Base-by-base conservation (phyloP, 2,329 filamentous ascomycete species). In the Microdochium nivale region DNA sequence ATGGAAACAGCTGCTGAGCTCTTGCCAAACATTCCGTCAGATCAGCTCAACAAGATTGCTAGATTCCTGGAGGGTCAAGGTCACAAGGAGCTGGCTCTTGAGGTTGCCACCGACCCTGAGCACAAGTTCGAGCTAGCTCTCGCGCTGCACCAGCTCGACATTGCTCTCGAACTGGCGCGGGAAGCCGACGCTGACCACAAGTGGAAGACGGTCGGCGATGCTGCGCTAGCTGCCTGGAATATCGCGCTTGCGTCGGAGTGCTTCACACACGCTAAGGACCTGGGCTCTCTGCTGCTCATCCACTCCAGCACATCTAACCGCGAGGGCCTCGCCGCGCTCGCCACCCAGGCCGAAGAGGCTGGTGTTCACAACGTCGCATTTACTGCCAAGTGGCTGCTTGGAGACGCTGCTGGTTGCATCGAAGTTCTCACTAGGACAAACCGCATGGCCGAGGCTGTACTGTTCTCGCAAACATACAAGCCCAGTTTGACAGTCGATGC, bases 31-130 rank as follows among this genome's bases (percentile, higher is more conserved):
- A 91, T 99, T 35, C 90, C 92, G 0, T 75, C 84, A n/a, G 89
- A 95, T 57, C 90, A 99, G 68, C 87, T 96, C 69, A 96, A 96
- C 78, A 97, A 97, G 75, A 95, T 99, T 60, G 94, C 94, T 3
- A 86, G 94, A 23, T 99, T 99, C 78, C 78, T 99, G 50, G 94
- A 97, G 69, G 94, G 94, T 2, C 94, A 99, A 70, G 92, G 92
- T 40, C 90, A 96, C 72, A 97, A 97, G 72, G 92, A 97, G 62
- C 80, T 96, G 58, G 94, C 94, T 0, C 79, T 99, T 16, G 89
- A 96, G 59, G 90, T 99, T 16, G 91, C 94, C 10, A 96, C 92
- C 0, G 94, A 99, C 62, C 79, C 88, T 0, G 94, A 99, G 71
- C 94, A 99, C 73, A 94, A 95, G 65, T 97, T 99, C 62, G 94